These are phyloP conservation scores for Musa beccarii DNA, from an alignment of 176 grass and related monocot genomes.

Conservation along the genomic window DNA sequence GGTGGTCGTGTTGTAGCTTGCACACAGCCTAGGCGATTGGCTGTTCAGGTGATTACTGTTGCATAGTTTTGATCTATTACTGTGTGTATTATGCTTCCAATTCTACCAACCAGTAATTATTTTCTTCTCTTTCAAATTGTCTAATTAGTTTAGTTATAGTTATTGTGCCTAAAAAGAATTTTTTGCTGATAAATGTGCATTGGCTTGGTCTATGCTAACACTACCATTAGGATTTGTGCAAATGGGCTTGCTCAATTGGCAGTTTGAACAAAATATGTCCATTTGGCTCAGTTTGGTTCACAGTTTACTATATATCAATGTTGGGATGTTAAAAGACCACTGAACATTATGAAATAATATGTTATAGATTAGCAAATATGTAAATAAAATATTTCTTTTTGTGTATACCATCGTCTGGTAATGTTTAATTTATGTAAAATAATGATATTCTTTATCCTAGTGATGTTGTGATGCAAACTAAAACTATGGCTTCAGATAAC, in stretches of 20 bases:
- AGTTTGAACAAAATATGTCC: too few relatives aligned
- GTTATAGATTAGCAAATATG: neutral
- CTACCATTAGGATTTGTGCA: too few relatives aligned
- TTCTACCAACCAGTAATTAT: neutral
- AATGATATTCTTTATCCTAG: neutral
- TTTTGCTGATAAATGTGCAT: neutral
- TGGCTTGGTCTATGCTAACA: neutral
- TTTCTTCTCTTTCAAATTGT: neutral
- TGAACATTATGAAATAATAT: neutral
- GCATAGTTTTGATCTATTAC: neutral
- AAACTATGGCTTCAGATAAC: too few relatives aligned
- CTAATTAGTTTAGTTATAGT: neutral
- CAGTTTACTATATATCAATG: too few relatives aligned
- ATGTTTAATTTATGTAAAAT: neutral
- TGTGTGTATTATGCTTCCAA: neutral
- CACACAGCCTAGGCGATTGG: slow-evolving; percentile 89
- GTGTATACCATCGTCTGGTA: neutral
- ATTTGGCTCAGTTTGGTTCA: too few relatives aligned
- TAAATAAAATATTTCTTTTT: neutral
- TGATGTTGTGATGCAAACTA: neutral
- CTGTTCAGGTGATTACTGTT: slow-evolving; percentile 61
- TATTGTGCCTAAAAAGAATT: too few relatives aligned
- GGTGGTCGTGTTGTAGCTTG: slow-evolving; percentile 88
- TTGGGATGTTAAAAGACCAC: too few relatives aligned
- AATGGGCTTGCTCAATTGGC: too few relatives aligned